Evolutionary conservation across 805 yeast species (phyloP).

Genomic region (Hanseniaspora clermontiae): DNA sequence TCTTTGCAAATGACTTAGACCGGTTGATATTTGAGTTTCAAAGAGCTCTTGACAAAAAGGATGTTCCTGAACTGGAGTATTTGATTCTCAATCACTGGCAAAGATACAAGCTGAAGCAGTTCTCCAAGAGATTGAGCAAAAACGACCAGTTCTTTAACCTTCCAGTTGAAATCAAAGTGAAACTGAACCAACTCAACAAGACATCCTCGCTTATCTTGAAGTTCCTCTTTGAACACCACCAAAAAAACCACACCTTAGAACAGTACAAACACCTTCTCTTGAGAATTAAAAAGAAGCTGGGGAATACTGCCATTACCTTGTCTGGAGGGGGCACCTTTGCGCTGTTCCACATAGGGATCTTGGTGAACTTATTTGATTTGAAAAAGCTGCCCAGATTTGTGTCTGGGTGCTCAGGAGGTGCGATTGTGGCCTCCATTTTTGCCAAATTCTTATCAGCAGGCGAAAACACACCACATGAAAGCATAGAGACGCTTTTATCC

Average conservation of each 20-base stretch:
- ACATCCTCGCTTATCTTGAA: not conserved
- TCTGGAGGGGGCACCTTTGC: constrained; percentile 97
- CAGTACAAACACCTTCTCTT: constrained; percentile 23
- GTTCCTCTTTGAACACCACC: not conserved
- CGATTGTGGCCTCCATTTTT: constrained; percentile 79
- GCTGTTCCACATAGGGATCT: constrained; percentile 79
- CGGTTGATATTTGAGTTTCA: not conserved
- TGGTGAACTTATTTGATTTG: constrained; percentile 62
- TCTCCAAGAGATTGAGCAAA: constrained; percentile 1
- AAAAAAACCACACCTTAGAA: not conserved
- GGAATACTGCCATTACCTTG: constrained; percentile 85
- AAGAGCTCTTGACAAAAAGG: not conserved
- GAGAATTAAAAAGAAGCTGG: constrained; percentile 70
- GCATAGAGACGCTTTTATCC: constrained; percentile 47
- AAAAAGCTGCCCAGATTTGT: constrained; percentile 73
- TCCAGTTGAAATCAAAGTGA: constrained; percentile 2
- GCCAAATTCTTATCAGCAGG: constrained; percentile 61
- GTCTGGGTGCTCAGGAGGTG: constrained; percentile 93
- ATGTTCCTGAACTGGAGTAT: not conserved
- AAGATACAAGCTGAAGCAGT: constrained; percentile 8
- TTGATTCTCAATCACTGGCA: constrained; percentile 12
- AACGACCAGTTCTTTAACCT: constrained; percentile 7
- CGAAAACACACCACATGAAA: constrained; percentile 34
- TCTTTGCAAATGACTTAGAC: constrained; percentile 3
- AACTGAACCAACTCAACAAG: not conserved